phyloP scores from a whole-genome alignment of 1,284 basidiomycete genomes.

The Ustilago curta region DNA sequence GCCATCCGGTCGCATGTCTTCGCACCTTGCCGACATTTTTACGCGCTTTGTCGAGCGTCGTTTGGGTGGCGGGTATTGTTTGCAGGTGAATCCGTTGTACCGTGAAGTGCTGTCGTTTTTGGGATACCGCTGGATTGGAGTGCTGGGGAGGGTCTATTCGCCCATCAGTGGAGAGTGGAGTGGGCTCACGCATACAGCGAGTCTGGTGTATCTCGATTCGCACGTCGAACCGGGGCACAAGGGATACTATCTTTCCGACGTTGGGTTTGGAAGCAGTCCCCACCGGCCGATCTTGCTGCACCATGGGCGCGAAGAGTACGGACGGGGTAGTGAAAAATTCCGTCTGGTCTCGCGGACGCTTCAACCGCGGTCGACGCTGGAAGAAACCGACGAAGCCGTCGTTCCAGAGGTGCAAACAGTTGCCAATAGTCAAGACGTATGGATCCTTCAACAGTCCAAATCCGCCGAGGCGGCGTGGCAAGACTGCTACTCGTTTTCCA shows the following conservation, averaged over 20 bases:
- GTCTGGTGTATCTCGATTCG: slow-evolving; percentile 32
- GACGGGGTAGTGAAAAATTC: slow-evolving; percentile 18
- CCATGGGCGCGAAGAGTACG: slow-evolving; percentile 31
- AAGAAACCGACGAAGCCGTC: not conserved
- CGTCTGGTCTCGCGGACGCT: slow-evolving; percentile 5
- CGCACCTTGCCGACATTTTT: slow-evolving; percentile 16
- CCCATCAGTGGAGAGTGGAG: slow-evolving; percentile 13
- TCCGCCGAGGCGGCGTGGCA: slow-evolving; percentile 15
- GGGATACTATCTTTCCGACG: slow-evolving; percentile 40
- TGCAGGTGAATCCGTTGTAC: slow-evolving; percentile 39
- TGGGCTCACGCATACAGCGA: slow-evolving; percentile 30
- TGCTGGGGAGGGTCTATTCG: slow-evolving; percentile 31
- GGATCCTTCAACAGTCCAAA: slow-evolving; percentile 34
- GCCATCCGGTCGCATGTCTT: slow-evolving; percentile 7
- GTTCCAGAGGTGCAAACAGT: not conserved
- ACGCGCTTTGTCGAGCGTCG: slow-evolving; percentile 16
- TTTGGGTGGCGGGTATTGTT: slow-evolving; percentile 46
- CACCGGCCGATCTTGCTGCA: slow-evolving; percentile 35
- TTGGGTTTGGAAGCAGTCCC: slow-evolving; percentile 35
- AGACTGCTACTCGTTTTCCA: slow-evolving; percentile 35
- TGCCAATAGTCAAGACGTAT: slow-evolving; percentile 4
- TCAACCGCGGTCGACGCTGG: slow-evolving; percentile 23
- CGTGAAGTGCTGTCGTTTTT: slow-evolving; percentile 33
- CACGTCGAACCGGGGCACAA: slow-evolving; percentile 14
- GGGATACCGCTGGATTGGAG: slow-evolving; percentile 20